A percentile compares a stretch with the other conserved stretches of the same genome.
Evolutionary conservation across 2,329 filamentous ascomycete genomes (phyloP).

Genomic region (Penicillium sp.): DNA sequence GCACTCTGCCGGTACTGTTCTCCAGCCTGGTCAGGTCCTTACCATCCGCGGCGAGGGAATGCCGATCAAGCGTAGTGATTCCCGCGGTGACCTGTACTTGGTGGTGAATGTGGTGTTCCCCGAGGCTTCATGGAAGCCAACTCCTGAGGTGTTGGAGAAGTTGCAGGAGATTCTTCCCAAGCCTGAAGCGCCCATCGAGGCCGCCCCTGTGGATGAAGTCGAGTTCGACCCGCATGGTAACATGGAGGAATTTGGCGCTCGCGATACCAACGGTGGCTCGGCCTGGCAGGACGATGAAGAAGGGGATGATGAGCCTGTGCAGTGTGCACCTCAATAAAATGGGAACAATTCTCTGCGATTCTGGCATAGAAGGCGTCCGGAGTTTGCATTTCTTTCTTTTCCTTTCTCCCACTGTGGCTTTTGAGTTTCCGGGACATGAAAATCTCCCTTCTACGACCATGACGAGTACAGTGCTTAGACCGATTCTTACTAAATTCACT

Average conservation of each 20-base stretch:
- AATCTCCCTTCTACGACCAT: conserved; percentile 14
- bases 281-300: conserved; percentile 5
- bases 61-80: conserved; percentile 84
- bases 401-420: background rate
- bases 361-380: conserved; percentile 34
- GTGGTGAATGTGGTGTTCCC: conserved; percentile 86
- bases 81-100: conserved; percentile 83
- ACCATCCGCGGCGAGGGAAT: conserved; percentile 90
- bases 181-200: conserved; percentile 61
- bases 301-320: conserved; percentile 1
- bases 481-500: background rate
- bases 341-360: conserved; percentile 5
- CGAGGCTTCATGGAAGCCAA: conserved; percentile 76
- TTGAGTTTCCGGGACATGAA: conserved; percentile 1
- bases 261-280: background rate
- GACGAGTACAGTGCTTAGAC: conserved; percentile 13
- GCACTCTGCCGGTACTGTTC: conserved; percentile 76
- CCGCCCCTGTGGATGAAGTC: conserved; percentile 81
- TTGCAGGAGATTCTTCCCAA: conserved; percentile 75
- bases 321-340: conserved; percentile 3
- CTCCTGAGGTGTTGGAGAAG: conserved; percentile 68
- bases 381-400: conserved; percentile 10
- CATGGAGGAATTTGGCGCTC: background rate
- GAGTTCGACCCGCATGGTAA: conserved; percentile 62
- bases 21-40: conserved; percentile 80